phyloP scores from a whole-genome alignment of 169 alveolate genomes.

The Cyclospora cayetanensis region DNA sequence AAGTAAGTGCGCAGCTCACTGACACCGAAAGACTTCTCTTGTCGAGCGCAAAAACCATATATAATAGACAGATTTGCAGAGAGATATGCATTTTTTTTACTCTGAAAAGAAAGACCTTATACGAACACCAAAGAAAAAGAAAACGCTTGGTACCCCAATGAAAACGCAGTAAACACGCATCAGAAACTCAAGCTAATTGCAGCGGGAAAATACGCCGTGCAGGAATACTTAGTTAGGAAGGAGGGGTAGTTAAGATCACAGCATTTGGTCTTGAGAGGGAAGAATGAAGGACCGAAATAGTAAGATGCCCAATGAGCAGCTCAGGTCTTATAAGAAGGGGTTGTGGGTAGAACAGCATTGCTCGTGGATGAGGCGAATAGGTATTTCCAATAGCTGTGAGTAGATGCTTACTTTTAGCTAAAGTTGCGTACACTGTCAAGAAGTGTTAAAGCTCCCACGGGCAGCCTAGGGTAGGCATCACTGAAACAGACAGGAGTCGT shows the following conservation, averaged over 20 bases:
- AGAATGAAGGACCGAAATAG: slow-evolving; percentile 45
- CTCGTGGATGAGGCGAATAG: slow-evolving; percentile 70
- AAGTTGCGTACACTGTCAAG: slow-evolving; percentile 52
- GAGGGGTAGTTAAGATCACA: slow-evolving; percentile 46
- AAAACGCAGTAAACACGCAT: slow-evolving; percentile 58
- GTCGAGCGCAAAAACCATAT: slow-evolving; percentile 34
- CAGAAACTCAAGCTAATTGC: slow-evolving; percentile 50
- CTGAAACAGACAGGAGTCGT: slow-evolving; percentile 69
- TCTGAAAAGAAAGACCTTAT: slow-evolving; percentile 64
- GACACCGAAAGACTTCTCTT: background rate
- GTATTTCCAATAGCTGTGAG: slow-evolving; percentile 68
- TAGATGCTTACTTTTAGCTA: slow-evolving; percentile 66
- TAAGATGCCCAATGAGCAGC: slow-evolving; percentile 70
- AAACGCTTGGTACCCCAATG: slow-evolving; percentile 61
- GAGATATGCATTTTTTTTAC: slow-evolving; percentile 39
- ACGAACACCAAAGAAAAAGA: slow-evolving; percentile 44
- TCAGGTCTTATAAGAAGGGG: slow-evolving; percentile 55
- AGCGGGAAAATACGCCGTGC: slow-evolving; percentile 51
- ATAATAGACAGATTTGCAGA: slow-evolving; percentile 45
- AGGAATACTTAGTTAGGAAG: slow-evolving; percentile 58
- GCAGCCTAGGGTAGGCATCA: slow-evolving; percentile 31
- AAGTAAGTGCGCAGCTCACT: slow-evolving; percentile 37
- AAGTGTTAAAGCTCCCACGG: background rate
- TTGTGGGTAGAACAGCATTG: slow-evolving; percentile 60
- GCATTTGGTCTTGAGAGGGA: slow-evolving; percentile 27